Base-by-base conservation (phyloP, 1,139 yeast genomes). In the Taphrina sp. region DNA sequence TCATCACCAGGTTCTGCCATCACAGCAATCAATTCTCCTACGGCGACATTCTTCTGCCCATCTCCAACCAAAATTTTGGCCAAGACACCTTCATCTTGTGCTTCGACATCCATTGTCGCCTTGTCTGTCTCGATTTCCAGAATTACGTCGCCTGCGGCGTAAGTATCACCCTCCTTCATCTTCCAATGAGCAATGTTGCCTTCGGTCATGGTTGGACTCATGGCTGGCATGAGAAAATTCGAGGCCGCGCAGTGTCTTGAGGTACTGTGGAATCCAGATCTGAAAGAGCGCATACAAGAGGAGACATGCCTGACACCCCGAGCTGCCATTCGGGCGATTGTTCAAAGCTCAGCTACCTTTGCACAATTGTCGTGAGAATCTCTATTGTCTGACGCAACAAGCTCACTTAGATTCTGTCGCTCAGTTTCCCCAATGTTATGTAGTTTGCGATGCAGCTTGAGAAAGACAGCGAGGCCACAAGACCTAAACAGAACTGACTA, bases 111-210 rank as follows among this genome's bases (percentile, higher is more conserved):
- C 96, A 92, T 92, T 61, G 90, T 84, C 59, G 98, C 97, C 77
- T 92, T 92, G 72, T 92, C 99, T 63, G 99, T 92, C 75, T 92
- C 98, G 63, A 92, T 85, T 73, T 92, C 98, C 58, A 96, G 96
- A 65, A 92, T 80, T 57, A 94, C 83, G 67, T 92, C 97, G 26
- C 98, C 98, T 3, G 95, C 80, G 42, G 74, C 68, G 70, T 84
- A 90, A 5, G 74, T 61, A 12, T 87, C 94, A 46, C 96, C 96
- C 49, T 83, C 82, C 67, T 88, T 82, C 66, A 82, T 77, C 69
- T 88, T 87, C 98, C 98, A 92, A 57, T 81, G 76, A n/a, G 88
- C 88, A 64, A 92, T 79, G n/a, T 96, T 96, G 44, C 98, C 98
- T 67, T 83, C 89, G 26, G 92, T 88, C 98, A 92, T 92, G 19